These are phyloP conservation scores for Pichia californica DNA, from an alignment of 805 yeast genomes.

Conservation along the genomic window DNA sequence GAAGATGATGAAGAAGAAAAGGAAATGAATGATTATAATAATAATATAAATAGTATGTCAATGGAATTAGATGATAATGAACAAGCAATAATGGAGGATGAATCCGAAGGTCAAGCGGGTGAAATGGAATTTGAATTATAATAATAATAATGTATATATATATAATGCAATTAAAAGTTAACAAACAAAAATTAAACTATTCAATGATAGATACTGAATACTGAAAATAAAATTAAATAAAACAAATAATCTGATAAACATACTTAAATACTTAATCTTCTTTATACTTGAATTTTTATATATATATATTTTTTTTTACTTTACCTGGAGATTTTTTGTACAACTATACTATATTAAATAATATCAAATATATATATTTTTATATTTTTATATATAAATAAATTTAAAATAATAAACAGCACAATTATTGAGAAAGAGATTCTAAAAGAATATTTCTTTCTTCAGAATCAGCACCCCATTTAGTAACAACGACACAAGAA, in stretches of 20 bases:
- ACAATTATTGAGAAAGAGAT: slow-evolving; percentile 87
- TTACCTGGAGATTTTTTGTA: too few species aligned
- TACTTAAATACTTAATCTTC: too few species aligned
- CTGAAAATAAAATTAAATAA: background rate
- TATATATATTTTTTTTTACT: too few species aligned
- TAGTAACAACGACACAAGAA: slow-evolving; percentile 97
- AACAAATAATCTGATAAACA: background rate
- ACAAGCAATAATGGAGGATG: slow-evolving; percentile 36
- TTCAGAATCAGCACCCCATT: slow-evolving; percentile 99
- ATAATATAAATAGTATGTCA: background rate
- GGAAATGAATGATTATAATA: slow-evolving; percentile 3
- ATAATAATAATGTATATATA: background rate
- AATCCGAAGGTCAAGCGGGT: slow-evolving; percentile 26
- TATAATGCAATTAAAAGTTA: background rate
- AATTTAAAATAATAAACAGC: slow-evolving; percentile 10
- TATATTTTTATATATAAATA: background rate
- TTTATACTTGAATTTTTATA: too few species aligned
- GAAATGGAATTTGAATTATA: slow-evolving; percentile 35
- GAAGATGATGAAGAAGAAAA: slow-evolving; percentile 79
- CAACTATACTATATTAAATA: background rate
- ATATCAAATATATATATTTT: too few species aligned
- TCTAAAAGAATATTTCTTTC: slow-evolving; percentile 95
- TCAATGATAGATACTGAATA: too few species aligned
- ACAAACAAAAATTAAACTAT: background rate
- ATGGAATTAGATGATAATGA: slow-evolving; percentile 14